A percentile compares a stretch with the other conserved stretches of the same genome.
Conservation (phyloP, 2,329 filamentous ascomycete genomes). For the Cyphellophora attinorum region DNA sequence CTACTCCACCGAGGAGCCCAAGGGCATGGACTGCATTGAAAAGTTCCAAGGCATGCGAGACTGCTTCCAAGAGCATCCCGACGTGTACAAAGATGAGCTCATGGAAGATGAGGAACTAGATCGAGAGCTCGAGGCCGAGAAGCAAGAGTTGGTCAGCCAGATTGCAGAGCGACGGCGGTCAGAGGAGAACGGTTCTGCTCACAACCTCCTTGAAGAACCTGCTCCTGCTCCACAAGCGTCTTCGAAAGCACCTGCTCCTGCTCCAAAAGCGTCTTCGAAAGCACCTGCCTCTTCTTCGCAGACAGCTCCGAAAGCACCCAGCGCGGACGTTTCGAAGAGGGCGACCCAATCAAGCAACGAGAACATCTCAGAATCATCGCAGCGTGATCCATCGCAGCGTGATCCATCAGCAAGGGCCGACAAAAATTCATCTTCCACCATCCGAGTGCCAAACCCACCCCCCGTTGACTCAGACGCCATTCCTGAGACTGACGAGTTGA, state of each 20-base stretch:
- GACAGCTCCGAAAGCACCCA: background rate
- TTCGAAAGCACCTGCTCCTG: conserved; percentile 1
- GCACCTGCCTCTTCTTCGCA: background rate
- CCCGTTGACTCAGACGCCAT: background rate
- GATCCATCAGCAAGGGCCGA: conserved; percentile 3
- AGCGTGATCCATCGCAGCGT: conserved; percentile 1
- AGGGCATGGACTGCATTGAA: conserved; percentile 95
- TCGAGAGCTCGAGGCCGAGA: conserved; percentile 24
- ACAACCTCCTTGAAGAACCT: conserved; percentile 13
- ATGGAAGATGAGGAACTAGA: conserved; percentile 60
- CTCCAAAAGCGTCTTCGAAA: conserved; percentile 2
- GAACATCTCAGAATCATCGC: conserved; percentile 1
- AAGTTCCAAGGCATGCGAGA: conserved; percentile 98
- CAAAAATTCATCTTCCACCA: too few species aligned
- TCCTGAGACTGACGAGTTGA: conserved; percentile 32
- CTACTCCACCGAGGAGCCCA: conserved; percentile 87
- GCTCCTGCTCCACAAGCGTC: conserved; percentile 4
- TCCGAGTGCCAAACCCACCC: background rate
- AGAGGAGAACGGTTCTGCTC: conserved; percentile 4
- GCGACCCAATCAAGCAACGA: background rate
- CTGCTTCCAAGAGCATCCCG: conserved; percentile 87
- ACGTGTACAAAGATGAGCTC: conserved; percentile 83
- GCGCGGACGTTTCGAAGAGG: conserved; percentile 1
- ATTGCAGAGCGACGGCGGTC: conserved; percentile 16
- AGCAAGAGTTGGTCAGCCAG: conserved; percentile 20